Evolutionary conservation across 1,139 yeast species (phyloP).

Genomic region (Yamadazyma sp.): DNA sequence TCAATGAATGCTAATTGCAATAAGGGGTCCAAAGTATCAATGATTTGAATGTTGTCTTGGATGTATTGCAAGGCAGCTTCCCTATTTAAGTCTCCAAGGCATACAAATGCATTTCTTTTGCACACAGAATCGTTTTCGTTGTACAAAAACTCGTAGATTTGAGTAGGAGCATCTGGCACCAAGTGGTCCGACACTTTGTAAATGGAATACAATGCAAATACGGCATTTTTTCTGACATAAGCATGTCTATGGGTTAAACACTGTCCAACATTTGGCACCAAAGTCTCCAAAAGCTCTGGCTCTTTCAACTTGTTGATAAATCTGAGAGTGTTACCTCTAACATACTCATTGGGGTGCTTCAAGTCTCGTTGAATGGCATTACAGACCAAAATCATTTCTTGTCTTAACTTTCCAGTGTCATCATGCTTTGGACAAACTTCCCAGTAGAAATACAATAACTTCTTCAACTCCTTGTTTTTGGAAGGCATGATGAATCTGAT

Average conservation of each 20-base stretch:
- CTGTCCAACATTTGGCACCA: conserved; percentile 88
- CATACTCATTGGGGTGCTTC: conserved; percentile 96
- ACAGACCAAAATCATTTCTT: conserved; percentile 98
- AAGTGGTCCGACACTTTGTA: conserved; percentile 81
- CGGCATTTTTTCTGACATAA: conserved; percentile 96
- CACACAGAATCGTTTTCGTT: conserved; percentile 93
- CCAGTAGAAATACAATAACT: conserved; percentile 94
- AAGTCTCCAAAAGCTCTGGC: conserved; percentile 90
- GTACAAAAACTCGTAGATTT: conserved; percentile 68
- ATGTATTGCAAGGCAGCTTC: conserved; percentile 82
- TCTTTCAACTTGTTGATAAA: conserved; percentile 89
- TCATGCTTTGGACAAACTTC: conserved; percentile 95
- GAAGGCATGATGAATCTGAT: conserved; percentile 98
- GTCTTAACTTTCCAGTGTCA: conserved; percentile 86
- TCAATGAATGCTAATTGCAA: conserved; percentile 90
- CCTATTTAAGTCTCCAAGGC: conserved; percentile 79
- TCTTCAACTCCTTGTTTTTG: conserved; percentile 84
- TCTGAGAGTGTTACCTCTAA: conserved; percentile 92
- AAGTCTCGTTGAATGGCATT: conserved; percentile 96
- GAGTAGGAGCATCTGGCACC: conserved; percentile 92
- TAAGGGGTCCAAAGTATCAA: conserved; percentile 77
- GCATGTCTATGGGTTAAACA: conserved; percentile 97
- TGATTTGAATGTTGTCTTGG: conserved; percentile 63
- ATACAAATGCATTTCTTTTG: conserved; percentile 92
- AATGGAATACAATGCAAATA: conserved; percentile 83